These are phyloP conservation scores for Penicillium lagena DNA, from an alignment of 495 filamentous ascomycete genomes.

Conservation along the genomic window DNA sequence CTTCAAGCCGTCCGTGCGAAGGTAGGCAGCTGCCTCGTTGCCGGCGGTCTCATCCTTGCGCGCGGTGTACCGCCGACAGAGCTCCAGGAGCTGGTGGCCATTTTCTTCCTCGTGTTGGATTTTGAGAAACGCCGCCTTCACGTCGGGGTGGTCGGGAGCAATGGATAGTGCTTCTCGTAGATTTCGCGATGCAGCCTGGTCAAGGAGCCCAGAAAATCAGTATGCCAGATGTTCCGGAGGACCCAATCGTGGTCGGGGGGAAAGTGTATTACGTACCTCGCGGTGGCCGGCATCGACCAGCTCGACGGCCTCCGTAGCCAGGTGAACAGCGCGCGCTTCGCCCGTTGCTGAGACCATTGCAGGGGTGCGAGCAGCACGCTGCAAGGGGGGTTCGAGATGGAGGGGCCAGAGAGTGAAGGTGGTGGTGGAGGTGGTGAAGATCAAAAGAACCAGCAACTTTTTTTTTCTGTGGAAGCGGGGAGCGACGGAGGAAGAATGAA, in stretches of 20 bases:
- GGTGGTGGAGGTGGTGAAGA: background rate
- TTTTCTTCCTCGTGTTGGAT: slow-evolving; percentile 46
- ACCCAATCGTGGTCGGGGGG: no score
- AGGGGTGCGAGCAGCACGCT: slow-evolving; percentile 17
- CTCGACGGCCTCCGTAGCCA: slow-evolving; percentile 45
- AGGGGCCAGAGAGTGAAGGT: slow-evolving; percentile 1
- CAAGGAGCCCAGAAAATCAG: background rate
- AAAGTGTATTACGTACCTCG: slow-evolving; percentile 28
- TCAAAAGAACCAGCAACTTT: background rate
- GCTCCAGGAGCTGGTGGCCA: slow-evolving; percentile 40
- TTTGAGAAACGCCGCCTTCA: slow-evolving; percentile 47
- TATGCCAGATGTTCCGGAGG: background rate
- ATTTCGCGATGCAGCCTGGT: slow-evolving; percentile 50
- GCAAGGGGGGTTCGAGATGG: slow-evolving; percentile 2
- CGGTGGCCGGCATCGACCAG: slow-evolving; percentile 42
- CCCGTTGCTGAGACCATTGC: slow-evolving; percentile 44
- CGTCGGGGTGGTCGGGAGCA: slow-evolving; percentile 46
- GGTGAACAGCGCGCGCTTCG: slow-evolving; percentile 42
- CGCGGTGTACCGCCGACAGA: slow-evolving; percentile 48
- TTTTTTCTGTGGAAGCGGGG: slow-evolving; percentile 6
- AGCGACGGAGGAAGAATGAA: slow-evolving; percentile 3
- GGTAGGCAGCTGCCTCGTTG: slow-evolving; percentile 47
- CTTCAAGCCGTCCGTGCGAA: slow-evolving; percentile 47
- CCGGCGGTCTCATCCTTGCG: slow-evolving; percentile 48
- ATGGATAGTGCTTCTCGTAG: slow-evolving; percentile 59